Conservation (phyloP, 2,329 filamentous ascomycete species). For the Colletotrichum sojae region DNA sequence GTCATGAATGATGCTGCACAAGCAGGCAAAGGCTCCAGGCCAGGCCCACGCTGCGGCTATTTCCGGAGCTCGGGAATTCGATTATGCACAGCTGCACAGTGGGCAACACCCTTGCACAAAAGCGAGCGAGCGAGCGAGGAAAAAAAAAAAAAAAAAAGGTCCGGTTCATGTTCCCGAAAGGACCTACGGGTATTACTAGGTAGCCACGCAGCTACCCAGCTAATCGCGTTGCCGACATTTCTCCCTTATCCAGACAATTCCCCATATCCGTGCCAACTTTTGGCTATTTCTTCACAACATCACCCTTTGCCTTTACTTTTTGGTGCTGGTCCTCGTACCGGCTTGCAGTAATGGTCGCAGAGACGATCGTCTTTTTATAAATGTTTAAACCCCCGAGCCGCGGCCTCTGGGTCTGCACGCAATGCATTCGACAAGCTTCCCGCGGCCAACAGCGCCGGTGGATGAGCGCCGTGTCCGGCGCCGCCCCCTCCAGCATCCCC, state of each 20-base stretch:
- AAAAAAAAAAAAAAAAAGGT: conserved; percentile 2
- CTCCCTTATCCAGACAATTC: conserved; percentile 19
- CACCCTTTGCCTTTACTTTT: conserved; percentile 8
- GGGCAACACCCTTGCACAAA: conserved; percentile 33
- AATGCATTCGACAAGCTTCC: conserved; percentile 64
- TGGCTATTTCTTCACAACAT: conserved; percentile 38
- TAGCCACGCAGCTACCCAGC: conserved; percentile 13
- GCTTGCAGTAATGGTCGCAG: conserved; percentile 23
- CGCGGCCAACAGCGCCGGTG: conserved; percentile 53
- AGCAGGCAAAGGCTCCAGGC: conserved; percentile 25
- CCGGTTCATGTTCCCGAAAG: conserved; percentile 21
- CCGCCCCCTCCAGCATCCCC: conserved; percentile 48
- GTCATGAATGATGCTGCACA: conserved; percentile 42
- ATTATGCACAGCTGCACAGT: conserved; percentile 32
- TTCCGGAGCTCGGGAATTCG: conserved; percentile 46
- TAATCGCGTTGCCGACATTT: conserved; percentile 28
- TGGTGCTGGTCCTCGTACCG: background rate
- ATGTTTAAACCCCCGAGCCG: conserved; percentile 57
- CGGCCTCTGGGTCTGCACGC: conserved; percentile 74
- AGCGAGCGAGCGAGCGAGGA: no score
- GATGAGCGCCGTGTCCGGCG: conserved; percentile 57
- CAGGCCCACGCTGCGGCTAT: conserved; percentile 45
- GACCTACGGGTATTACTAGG: no score
- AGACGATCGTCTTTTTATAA: background rate
- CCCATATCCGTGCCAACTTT: conserved; percentile 11